These are phyloP conservation scores for Aspergillus pseudonomiae DNA, from an alignment of 2,329 filamentous ascomycete genomes.

Conservation along the genomic window DNA sequence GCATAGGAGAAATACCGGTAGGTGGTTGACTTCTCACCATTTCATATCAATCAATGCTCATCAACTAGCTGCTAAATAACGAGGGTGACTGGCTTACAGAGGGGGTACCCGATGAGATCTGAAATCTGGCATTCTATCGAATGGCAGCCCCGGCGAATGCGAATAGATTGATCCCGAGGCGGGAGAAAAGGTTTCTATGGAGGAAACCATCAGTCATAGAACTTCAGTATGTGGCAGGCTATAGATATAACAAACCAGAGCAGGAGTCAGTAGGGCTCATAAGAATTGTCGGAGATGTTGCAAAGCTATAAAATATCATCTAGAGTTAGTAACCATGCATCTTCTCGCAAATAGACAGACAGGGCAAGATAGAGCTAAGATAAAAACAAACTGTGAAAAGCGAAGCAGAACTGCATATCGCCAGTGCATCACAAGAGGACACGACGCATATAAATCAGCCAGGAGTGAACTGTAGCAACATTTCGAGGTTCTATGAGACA, in stretches of 20 bases:
- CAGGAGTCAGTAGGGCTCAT: slow-evolving; percentile 56
- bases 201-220: slow-evolving; percentile 25
- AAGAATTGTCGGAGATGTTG: slow-evolving; percentile 53
- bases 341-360: not conserved
- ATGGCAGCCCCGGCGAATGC: slow-evolving; percentile 35
- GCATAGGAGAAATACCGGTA: slow-evolving; percentile 49
- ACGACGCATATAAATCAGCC: slow-evolving; percentile 16
- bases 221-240: not conserved
- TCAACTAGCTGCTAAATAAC: not conserved
- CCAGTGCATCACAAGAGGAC: slow-evolving; percentile 17
- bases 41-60: slow-evolving; percentile 19
- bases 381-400: not conserved
- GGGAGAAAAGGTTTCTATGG: slow-evolving; percentile 37
- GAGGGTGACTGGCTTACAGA: slow-evolving; percentile 38
- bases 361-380: slow-evolving; percentile 6
- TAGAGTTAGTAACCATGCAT: slow-evolving; percentile 18
- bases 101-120: slow-evolving; percentile 39
- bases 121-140: slow-evolving; percentile 44
- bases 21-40: slow-evolving; percentile 46
- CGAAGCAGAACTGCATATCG: not conserved
- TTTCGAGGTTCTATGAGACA: slow-evolving; percentile 14
- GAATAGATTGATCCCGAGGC: slow-evolving; percentile 38
- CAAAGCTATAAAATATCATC: slow-evolving; percentile 50
- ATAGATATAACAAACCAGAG: slow-evolving; percentile 48
- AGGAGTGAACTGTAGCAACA: slow-evolving; percentile 13